phyloP scores from a whole-genome alignment of 495 filamentous ascomycete species.

The Annulohypoxylon moriforme region DNA sequence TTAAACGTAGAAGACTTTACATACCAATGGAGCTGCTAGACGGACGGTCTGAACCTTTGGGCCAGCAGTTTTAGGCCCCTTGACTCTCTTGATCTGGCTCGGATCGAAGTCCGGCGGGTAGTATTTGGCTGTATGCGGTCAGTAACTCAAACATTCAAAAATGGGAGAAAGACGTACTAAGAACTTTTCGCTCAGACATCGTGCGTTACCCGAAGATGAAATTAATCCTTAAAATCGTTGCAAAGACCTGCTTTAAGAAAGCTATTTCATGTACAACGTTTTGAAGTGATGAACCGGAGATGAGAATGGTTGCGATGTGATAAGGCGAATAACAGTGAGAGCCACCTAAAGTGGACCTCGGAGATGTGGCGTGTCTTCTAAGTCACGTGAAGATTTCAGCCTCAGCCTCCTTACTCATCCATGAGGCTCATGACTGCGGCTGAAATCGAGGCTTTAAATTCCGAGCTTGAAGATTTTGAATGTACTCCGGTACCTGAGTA shows the following conservation, averaged over 20 bases:
- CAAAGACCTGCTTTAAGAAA: not conserved
- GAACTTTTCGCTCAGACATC: conserved; percentile 96
- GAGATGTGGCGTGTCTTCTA: conserved; percentile 22
- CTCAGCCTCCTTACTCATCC: conserved; percentile 27
- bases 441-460: conserved; percentile 26
- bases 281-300: conserved; percentile 6
- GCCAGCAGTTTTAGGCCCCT: conserved; percentile 74
- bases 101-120: conserved; percentile 99
- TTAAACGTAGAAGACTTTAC: conserved; percentile 35
- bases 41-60: conserved; percentile 89
- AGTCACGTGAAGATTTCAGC: conserved; percentile 32
- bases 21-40: conserved; percentile 91
- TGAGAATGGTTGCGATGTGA: conserved; percentile 15
- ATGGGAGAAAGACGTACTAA: conserved; percentile 51
- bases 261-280: not conserved
- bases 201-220: conserved; percentile 41
- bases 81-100: conserved; percentile 74
- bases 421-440: conserved; percentile 36
- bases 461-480: not conserved
- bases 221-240: not conserved
- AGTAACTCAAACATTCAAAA: conserved; percentile 7
- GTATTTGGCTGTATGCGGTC: conserved; percentile 65
- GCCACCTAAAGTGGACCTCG: not conserved
- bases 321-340: not conserved
- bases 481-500: not conserved